Conservation (phyloP, 1,284 basidiomycete genomes). For the Cutaneotrichosporon dermatis region DNA sequence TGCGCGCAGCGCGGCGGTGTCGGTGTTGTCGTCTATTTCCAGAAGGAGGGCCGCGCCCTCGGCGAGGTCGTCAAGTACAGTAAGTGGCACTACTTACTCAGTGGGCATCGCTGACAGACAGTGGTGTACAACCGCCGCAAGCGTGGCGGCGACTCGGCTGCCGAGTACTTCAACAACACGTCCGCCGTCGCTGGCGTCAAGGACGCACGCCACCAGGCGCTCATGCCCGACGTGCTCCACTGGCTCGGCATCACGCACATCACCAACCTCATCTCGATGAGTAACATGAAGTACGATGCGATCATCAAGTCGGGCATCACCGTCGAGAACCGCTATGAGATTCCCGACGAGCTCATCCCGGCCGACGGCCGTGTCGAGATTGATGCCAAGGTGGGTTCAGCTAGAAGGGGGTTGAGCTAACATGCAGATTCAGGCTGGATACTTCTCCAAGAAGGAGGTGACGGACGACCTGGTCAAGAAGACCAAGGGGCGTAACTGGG, state of each 20-base stretch:
- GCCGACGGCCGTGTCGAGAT: constrained; percentile 93
- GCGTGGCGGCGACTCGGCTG: constrained; percentile 84
- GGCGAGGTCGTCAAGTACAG: constrained; percentile 65
- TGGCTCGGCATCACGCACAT: constrained; percentile 90
- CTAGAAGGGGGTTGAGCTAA: neutral
- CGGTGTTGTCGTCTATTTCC: constrained; percentile 89
- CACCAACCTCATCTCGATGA: constrained; percentile 85
- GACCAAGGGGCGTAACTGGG: constrained; percentile 87
- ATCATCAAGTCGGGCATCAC: constrained; percentile 83
- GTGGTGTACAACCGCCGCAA: constrained; percentile 92
- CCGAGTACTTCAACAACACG: constrained; percentile 90
- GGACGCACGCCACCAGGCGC: constrained; percentile 89
- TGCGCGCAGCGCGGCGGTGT: constrained; percentile 82
- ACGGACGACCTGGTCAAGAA: constrained; percentile 70
- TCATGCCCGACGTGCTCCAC: constrained; percentile 94
- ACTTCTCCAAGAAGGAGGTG: constrained; percentile 72
- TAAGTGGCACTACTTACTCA: neutral
- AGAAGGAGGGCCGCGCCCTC: constrained; percentile 77
- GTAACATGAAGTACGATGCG: constrained; percentile 82
- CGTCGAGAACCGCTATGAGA: constrained; percentile 75
- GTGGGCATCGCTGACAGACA: neutral
- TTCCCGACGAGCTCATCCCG: constrained; percentile 80
- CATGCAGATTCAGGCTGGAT: constrained; percentile 73
- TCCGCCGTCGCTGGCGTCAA: constrained; percentile 91
- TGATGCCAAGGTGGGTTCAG: constrained; percentile 61